Conservation (phyloP, 495 filamentous ascomycete species). For the Astrocystis sublimbata region DNA sequence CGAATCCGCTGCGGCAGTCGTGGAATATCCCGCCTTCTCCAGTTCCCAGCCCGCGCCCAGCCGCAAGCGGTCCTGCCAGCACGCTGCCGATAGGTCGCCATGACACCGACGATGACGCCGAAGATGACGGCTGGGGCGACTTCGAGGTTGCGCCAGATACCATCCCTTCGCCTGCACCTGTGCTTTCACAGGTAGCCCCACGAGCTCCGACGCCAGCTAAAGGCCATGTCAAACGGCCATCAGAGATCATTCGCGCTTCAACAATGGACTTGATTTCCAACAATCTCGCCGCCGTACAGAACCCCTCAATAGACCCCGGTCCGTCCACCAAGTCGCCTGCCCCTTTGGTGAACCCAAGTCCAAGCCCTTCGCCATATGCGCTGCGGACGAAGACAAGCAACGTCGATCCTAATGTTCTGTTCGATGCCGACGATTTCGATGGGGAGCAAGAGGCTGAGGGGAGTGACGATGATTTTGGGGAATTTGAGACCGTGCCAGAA, state of each 20-base stretch:
- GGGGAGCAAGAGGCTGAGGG: constrained; percentile 30
- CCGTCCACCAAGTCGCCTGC: constrained; percentile 3
- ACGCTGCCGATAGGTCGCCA: not conserved
- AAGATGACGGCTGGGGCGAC: constrained; percentile 76
- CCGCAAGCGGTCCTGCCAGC: not conserved
- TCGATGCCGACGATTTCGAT: constrained; percentile 52
- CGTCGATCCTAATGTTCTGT: constrained; percentile 46
- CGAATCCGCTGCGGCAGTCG: constrained; percentile 2
- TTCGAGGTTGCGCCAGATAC: constrained; percentile 59
- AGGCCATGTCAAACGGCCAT: constrained; percentile 20
- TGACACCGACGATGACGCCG: constrained; percentile 36
- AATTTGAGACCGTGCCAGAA: constrained; percentile 46
- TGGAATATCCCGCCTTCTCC: constrained; percentile 2
- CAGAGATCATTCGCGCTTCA: constrained; percentile 38
- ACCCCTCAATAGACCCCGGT: constrained; percentile 12
- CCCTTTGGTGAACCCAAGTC: constrained; percentile 11
- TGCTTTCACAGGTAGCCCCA: constrained; percentile 4
- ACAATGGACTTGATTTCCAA: constrained; percentile 49
- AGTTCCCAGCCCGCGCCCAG: not conserved
- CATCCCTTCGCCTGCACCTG: constrained; percentile 3
- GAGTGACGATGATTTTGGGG: constrained; percentile 53
- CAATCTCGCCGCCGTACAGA: constrained; percentile 40
- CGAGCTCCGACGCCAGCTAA: not conserved
- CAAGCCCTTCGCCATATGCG: constrained; percentile 3
- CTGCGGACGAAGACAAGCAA: constrained; percentile 17